Evolutionary conservation across 768 basidiomycete genomes (phyloP).

Genomic region (Punctularia strigosozonata): DNA sequence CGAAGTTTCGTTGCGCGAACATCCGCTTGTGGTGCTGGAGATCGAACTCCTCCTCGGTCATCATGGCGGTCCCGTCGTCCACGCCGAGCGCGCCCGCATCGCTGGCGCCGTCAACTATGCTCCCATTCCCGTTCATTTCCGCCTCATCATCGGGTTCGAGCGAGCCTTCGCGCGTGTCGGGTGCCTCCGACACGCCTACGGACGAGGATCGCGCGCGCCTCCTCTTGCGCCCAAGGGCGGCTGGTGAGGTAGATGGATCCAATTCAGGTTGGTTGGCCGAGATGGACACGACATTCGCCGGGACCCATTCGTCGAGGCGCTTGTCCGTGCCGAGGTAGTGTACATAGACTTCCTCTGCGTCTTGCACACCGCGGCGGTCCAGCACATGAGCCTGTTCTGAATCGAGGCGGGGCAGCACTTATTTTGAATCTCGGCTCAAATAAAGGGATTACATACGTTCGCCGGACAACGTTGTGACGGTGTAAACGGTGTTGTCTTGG

Average conservation of each 20-base stretch:
- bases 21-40: constrained; percentile 56
- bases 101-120: constrained; percentile 9
- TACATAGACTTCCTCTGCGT: constrained; percentile 62
- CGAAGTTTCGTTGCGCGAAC: constrained; percentile 70
- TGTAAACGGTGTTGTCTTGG: too few species aligned
- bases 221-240: constrained; percentile 6
- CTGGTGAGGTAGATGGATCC: constrained; percentile 12
- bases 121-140: constrained; percentile 8
- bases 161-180: constrained; percentile 4
- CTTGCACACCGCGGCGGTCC: constrained; percentile 32
- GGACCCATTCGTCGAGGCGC: constrained; percentile 65
- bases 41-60: constrained; percentile 65
- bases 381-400: constrained; percentile 42
- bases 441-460: too few species aligned
- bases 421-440: too few species aligned
- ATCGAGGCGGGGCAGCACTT: too few species aligned
- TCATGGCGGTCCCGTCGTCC: too few species aligned
- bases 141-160: constrained; percentile 7
- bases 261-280: too few species aligned
- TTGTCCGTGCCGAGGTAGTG: constrained; percentile 64
- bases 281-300: constrained; percentile 27
- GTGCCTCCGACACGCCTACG: constrained; percentile 1
- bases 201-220: constrained; percentile 5
- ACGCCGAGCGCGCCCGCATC: too few species aligned
- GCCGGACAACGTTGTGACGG: too few species aligned